Conservation (phyloP, 345 rosid species). For the Fremontodendron californicum region DNA sequence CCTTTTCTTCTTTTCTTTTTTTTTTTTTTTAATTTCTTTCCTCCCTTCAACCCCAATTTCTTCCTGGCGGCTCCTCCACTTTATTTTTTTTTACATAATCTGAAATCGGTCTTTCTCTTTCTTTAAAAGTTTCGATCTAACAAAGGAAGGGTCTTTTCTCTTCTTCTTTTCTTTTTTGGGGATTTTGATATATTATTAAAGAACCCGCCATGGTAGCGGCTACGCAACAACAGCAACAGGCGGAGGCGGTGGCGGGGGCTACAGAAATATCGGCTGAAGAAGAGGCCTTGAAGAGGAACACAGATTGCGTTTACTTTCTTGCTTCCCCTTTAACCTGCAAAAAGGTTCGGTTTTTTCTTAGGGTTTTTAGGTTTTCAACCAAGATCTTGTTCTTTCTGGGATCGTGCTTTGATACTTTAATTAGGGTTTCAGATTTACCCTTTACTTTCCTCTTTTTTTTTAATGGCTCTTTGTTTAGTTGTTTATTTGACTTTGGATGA, state of each 20-base stretch:
- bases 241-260: constrained; percentile 13
- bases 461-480: constrained; percentile 3
- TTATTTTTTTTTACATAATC: neutral
- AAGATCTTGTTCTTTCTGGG: constrained; percentile 9
- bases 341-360: constrained; percentile 45
- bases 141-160: neutral
- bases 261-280: constrained; percentile 48
- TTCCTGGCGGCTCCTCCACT: constrained; percentile 31
- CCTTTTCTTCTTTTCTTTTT: neutral
- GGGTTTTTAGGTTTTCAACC: constrained; percentile 9
- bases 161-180: neutral
- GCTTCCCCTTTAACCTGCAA: constrained; percentile 96
- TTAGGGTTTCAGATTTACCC: constrained; percentile 39
- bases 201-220: constrained; percentile 51
- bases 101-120: constrained; percentile 15
- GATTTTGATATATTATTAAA: neutral
- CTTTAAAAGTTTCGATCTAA: constrained; percentile 23
- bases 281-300: constrained; percentile 79
- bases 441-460: neutral
- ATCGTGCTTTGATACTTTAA: neutral
- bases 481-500: neutral
- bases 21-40: neutral
- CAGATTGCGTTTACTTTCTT: constrained; percentile 92
- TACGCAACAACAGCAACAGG: constrained; percentile 27
- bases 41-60: constrained; percentile 2